Base-by-base conservation (phyloP, 1,139 yeast genomes). In the Geotrichum candidum region DNA sequence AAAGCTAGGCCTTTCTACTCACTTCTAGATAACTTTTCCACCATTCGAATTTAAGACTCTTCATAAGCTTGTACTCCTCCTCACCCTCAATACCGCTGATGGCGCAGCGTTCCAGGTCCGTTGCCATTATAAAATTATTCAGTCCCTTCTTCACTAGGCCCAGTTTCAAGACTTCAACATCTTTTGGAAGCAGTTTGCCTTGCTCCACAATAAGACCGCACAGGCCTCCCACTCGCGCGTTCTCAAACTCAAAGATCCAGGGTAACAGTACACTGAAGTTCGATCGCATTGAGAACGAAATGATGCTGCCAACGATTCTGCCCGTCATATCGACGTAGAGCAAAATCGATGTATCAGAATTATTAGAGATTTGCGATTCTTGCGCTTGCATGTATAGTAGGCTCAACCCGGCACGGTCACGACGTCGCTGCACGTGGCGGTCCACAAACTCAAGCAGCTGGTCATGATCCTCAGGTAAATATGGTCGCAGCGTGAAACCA, bases 181-280 rank as follows among this genome's bases (percentile, higher is more conserved):
- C 41, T 10, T 35, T 35, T 11, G 15, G 41, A 6, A 10, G 4
- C 13, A 35, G 5, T 35, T 35, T n/a, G 10, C 18, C 5, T 18
- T 41, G 23, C 22, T 41, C 48, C 10, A 83, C 81, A 25, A 84
- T 77, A 0, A 85, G 80, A 1, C 85, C 86, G 35, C 84, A 76
- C n/a, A 85, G 75, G 0, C 84, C 86, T 10, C 87, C 87, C 29
- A 82, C 76, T 31, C 73, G 66, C 23, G 74, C 73, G 54, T 70
- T 70, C 48, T 68, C 72, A 63, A 70, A 72, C 64, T 70, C 74
- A 33, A 73, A 68, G 57, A 77, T 76, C 68, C 84, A 82, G 15
- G 88, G 88, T 71, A 76, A 84, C 69, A 76, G 82, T 61, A 78
- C 77, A 9, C 85, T 76, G 11, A 84, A 67, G 56, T 74, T 75